A percentile compares a stretch with the other conserved stretches of the same genome.
Evolutionary conservation across 2,329 filamentous ascomycete genomes (phyloP).

Genomic region (Cytospora paraplurivora): DNA sequence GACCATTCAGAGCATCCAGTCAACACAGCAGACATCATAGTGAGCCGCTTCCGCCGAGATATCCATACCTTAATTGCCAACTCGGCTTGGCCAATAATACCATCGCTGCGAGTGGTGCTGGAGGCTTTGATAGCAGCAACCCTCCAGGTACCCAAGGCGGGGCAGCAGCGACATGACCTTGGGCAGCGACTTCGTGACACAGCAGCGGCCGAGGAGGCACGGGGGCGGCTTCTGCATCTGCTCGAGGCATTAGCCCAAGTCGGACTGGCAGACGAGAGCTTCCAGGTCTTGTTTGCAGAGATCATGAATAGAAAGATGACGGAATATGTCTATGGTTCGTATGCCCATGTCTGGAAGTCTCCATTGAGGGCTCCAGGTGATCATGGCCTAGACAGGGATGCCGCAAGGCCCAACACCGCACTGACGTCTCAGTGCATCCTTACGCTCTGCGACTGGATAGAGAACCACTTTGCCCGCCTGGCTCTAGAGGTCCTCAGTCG

Average conservation of each 20-base stretch:
- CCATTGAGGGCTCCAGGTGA: constrained; percentile 31
- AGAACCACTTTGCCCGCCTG: constrained; percentile 66
- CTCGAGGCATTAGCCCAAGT: constrained; percentile 63
- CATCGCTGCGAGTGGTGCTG: constrained; percentile 58
- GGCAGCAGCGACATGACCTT: constrained; percentile 2
- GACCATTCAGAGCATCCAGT: constrained; percentile 35
- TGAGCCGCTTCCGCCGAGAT: constrained; percentile 56
- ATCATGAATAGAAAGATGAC: constrained; percentile 68
- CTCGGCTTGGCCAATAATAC: constrained; percentile 58
- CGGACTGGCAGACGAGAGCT: constrained; percentile 68
- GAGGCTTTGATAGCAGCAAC: constrained; percentile 53
- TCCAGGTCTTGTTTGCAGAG: constrained; percentile 72
- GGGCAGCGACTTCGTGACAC: not conserved
- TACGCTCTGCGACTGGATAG: constrained; percentile 67
- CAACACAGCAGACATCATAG: constrained; percentile 44
- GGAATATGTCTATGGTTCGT: constrained; percentile 62
- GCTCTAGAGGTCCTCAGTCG: constrained; percentile 61
- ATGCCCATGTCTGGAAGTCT: constrained; percentile 63
- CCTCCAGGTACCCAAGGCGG: constrained; percentile 41
- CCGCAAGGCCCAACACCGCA: constrained; percentile 34
- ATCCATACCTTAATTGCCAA: constrained; percentile 67
- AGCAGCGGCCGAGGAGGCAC: constrained; percentile 41
- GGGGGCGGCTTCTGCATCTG: constrained; percentile 56
- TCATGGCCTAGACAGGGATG: constrained; percentile 10
- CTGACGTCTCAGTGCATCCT: constrained; percentile 57